Conservation (phyloP, 257 asterid species). For the Ilex aquifolium region DNA sequence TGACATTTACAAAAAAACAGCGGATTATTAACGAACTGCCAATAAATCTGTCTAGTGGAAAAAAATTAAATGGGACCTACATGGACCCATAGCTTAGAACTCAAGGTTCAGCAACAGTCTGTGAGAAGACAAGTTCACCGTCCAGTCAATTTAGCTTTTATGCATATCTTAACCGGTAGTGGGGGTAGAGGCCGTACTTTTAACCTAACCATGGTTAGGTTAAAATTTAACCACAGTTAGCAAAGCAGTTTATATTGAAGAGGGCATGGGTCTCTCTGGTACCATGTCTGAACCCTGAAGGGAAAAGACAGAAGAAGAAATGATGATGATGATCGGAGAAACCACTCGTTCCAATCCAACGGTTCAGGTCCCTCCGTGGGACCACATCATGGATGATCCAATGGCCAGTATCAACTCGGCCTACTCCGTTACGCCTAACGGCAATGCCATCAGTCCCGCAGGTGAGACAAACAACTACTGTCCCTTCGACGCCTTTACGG, state of each 20-base stretch:
- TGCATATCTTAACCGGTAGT: conserved; percentile 14
- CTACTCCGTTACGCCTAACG: conserved; percentile 14
- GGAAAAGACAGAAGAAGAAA: background rate
- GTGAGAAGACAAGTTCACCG: conserved; percentile 26
- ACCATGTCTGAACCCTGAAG: conserved; percentile 5
- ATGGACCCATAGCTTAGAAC: no score
- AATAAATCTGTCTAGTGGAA: no score
- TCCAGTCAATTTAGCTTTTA: conserved; percentile 25
- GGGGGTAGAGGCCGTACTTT: conserved; percentile 15
- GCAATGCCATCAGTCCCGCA: conserved; percentile 17
- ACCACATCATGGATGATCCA: conserved; percentile 33
- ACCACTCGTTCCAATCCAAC: conserved; percentile 49
- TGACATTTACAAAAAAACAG: no score
- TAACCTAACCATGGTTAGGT: conserved; percentile 34
- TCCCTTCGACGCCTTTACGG: conserved; percentile 32
- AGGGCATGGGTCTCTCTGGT: background rate
- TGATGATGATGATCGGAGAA: conserved; percentile 51
- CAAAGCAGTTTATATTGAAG: conserved; percentile 34
- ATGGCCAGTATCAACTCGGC: conserved; percentile 40
- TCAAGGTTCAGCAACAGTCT: background rate
- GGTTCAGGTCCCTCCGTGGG: conserved; percentile 69
- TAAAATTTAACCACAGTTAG: conserved; percentile 36
- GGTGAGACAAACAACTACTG: background rate
- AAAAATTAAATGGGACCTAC: no score
- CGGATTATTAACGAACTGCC: no score